Evolutionary conservation across 106 monocot genomes (phyloP).

Genomic region (Chionographis japonica): DNA sequence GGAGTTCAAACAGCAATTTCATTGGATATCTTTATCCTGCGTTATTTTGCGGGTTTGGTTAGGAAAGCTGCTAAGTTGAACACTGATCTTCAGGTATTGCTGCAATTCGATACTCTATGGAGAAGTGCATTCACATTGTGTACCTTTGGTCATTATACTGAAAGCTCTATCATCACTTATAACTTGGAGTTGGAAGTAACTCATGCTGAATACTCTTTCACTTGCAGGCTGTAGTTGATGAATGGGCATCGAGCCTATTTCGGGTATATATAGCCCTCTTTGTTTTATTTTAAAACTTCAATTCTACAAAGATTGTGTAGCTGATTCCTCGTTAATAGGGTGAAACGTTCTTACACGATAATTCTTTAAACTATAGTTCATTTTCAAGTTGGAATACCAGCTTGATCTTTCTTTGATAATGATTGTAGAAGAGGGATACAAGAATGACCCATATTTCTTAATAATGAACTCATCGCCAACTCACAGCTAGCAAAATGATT

Average conservation of each 20-base stretch:
- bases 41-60: slow-evolving; percentile 73
- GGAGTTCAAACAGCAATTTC: slow-evolving; percentile 97
- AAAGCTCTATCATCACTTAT: slow-evolving; percentile 1
- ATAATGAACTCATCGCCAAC: no score
- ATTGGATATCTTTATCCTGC: slow-evolving; percentile 90
- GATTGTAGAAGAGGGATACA: no score
- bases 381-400: no score
- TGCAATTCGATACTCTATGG: not conserved
- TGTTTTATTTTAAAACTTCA: not conserved
- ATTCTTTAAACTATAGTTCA: no score
- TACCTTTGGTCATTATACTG: slow-evolving; percentile 1
- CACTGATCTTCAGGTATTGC: slow-evolving; percentile 83
- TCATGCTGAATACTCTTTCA: slow-evolving; percentile 25
- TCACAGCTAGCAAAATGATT: no score
- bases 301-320: not conserved
- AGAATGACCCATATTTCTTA: no score
- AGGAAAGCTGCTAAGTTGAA: slow-evolving; percentile 74
- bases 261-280: slow-evolving; percentile 40
- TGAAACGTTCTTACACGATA: no score
- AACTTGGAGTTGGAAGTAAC: not conserved
- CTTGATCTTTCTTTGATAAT: no score
- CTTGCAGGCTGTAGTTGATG: slow-evolving; percentile 92
- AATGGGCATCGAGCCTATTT: slow-evolving; percentile 97
- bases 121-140: not conserved
- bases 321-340: no score